Evolutionary conservation across 116 monocot species (phyloP).

Genomic region (Cymodocea nodosa): DNA sequence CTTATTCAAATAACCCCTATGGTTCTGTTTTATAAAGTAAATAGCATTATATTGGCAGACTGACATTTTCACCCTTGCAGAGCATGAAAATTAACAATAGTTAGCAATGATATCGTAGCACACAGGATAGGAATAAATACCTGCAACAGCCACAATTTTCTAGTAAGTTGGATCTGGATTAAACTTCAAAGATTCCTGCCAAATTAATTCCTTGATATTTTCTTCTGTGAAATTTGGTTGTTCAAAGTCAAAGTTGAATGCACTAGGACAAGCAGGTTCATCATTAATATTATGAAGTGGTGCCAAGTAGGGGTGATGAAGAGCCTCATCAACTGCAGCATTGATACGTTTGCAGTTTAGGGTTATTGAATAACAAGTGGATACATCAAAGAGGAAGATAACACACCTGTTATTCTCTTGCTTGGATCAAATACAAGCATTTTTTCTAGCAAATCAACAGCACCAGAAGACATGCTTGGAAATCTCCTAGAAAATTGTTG

Average conservation of each 20-base stretch:
- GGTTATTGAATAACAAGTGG: neutral
- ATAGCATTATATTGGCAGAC: no score
- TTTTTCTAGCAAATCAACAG: constrained; percentile 47
- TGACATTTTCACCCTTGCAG: no score
- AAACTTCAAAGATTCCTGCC: constrained; percentile 56
- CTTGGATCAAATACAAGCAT: constrained; percentile 86
- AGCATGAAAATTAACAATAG: no score
- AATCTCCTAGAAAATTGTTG: constrained; percentile 39
- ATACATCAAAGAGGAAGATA: neutral
- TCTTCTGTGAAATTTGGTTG: constrained; percentile 65
- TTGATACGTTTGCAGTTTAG: neutral
- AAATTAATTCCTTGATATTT: constrained; percentile 67
- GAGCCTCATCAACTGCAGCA: constrained; percentile 72
- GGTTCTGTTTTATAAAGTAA: no score
- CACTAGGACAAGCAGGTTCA: constrained; percentile 50
- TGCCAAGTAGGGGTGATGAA: constrained; percentile 65
- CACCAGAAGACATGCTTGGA: constrained; percentile 43
- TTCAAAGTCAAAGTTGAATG: constrained; percentile 78
- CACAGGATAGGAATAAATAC: no score
- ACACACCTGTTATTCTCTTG: constrained; percentile 57
- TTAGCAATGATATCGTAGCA: no score
- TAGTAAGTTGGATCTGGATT: constrained; percentile 51
- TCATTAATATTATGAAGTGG: constrained; percentile 76
- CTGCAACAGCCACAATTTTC: neutral
- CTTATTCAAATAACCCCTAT: no score